Percentiles rank a stretch among this genome's conserved stretches.
Conservation (phyloP, 2,329 filamentous ascomycete species). For the Arthrobotrys sphaeroides region DNA sequence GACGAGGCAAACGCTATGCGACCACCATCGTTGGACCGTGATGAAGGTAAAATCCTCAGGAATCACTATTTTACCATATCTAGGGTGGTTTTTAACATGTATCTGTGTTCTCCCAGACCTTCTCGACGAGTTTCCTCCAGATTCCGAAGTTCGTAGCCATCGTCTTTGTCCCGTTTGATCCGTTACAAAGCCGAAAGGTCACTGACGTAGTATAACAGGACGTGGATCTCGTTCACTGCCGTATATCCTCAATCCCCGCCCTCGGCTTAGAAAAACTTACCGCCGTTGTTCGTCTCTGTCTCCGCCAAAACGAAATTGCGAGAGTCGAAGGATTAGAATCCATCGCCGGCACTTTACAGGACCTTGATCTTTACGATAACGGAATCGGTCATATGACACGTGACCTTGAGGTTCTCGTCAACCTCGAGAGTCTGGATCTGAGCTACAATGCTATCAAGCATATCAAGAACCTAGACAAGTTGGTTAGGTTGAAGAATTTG, state of each 20-base stretch:
- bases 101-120: slow-evolving; percentile 52
- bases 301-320: slow-evolving; percentile 90
- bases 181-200: neutral
- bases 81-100: neutral
- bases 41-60: slow-evolving; percentile 25
- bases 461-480: slow-evolving; percentile 71
- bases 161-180: neutral
- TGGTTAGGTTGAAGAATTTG: slow-evolving; percentile 80
- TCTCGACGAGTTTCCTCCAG: slow-evolving; percentile 57
- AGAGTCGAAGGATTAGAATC: slow-evolving; percentile 77
- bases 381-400: slow-evolving; percentile 81
- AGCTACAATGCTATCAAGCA: slow-evolving; percentile 99
- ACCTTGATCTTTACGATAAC: slow-evolving; percentile 97
- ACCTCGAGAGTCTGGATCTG: slow-evolving; percentile 83
- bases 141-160: slow-evolving; percentile 55
- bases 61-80: neutral
- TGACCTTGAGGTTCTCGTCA: slow-evolving; percentile 78
- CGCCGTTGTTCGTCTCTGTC: slow-evolving; percentile 75
- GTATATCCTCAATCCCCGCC: slow-evolving; percentile 78
- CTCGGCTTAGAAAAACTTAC: slow-evolving; percentile 85
- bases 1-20: slow-evolving; percentile 44
- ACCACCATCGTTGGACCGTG: slow-evolving; percentile 24
- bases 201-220: slow-evolving; percentile 65
- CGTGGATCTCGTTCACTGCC: slow-evolving; percentile 89
- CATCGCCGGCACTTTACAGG: slow-evolving; percentile 74